phyloP scores from a whole-genome alignment of 2,329 filamentous ascomycete species.

The Xylariaceae sp. region DNA sequence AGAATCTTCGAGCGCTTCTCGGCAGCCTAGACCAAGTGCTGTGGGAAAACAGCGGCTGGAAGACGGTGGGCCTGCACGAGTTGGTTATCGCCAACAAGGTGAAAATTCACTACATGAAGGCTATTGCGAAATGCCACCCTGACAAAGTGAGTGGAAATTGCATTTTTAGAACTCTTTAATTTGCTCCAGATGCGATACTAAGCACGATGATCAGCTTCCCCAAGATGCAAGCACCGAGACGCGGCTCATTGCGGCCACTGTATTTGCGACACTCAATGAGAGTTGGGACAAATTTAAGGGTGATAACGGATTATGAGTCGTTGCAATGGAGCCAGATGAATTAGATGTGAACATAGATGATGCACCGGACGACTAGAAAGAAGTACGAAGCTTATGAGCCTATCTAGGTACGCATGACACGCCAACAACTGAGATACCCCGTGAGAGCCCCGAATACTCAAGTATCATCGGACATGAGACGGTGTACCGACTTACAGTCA shows the following conservation, averaged over 20 bases:
- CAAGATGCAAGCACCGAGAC: constrained; percentile 63
- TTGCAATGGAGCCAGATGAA: not conserved
- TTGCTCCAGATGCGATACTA: constrained; percentile 6
- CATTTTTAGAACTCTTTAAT: constrained; percentile 6
- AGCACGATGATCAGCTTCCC: constrained; percentile 47
- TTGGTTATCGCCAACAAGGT: constrained; percentile 90
- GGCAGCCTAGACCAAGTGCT: constrained; percentile 83
- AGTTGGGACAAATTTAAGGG: constrained; percentile 70
- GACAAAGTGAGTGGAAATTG: constrained; percentile 73
- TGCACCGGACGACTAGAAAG: constrained; percentile 7
- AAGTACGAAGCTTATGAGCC: constrained; percentile 6
- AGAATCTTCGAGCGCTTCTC: constrained; percentile 84
- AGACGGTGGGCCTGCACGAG: constrained; percentile 92
- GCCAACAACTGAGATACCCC: constrained; percentile 11
- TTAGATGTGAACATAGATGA: constrained; percentile 13
- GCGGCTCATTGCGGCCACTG: constrained; percentile 59
- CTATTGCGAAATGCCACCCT: constrained; percentile 95
- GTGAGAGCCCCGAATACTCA: constrained; percentile 5
- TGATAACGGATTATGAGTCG: constrained; percentile 57
- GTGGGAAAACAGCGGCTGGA: constrained; percentile 92
- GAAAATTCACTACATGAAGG: constrained; percentile 98
- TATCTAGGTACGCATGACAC: constrained; percentile 10
- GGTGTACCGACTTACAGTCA: not conserved
- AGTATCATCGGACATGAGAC: not conserved
- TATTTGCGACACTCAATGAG: constrained; percentile 67